phyloP scores from a whole-genome alignment of 495 filamentous ascomycete species.

The Halenospora varia region DNA sequence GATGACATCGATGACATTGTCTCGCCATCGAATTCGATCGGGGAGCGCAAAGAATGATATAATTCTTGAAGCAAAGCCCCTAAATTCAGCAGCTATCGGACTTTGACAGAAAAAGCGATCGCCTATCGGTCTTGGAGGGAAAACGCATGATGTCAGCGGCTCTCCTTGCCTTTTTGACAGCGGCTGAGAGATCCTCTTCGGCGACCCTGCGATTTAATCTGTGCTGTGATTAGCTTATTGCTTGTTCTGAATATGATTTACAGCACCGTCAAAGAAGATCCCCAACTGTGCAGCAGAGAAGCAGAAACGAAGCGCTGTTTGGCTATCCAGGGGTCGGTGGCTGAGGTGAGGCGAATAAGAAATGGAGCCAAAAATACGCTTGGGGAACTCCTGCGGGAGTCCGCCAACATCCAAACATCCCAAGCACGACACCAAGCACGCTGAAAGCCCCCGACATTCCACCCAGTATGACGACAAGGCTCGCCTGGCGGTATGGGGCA shows the following conservation, averaged over 20 bases:
- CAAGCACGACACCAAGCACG: background rate
- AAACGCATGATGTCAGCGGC: background rate
- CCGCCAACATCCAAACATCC: background rate
- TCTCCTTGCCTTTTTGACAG: background rate
- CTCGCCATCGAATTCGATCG: too few species aligned
- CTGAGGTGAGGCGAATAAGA: background rate
- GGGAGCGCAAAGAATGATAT: too few species aligned
- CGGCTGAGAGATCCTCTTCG: background rate
- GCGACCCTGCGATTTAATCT: too few species aligned
- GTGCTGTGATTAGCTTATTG: too few species aligned
- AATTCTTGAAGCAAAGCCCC: too few species aligned
- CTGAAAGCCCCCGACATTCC: background rate
- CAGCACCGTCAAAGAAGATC: too few species aligned
- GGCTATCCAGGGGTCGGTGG: background rate
- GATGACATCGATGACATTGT: too few species aligned
- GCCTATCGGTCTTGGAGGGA: background rate
- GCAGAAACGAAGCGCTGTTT: background rate
- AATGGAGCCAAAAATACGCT: background rate
- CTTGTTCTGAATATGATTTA: background rate
- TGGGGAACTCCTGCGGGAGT: background rate
- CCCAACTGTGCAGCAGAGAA: too few species aligned
- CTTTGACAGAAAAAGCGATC: background rate
- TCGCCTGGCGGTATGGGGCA: background rate
- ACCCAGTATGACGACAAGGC: background rate
- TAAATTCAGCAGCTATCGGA: background rate